Evolutionary conservation across 1,284 basidiomycete species (phyloP), one percentile per base, ranked within the genome.

Genomic region (Prillingera fragicola): DNA sequence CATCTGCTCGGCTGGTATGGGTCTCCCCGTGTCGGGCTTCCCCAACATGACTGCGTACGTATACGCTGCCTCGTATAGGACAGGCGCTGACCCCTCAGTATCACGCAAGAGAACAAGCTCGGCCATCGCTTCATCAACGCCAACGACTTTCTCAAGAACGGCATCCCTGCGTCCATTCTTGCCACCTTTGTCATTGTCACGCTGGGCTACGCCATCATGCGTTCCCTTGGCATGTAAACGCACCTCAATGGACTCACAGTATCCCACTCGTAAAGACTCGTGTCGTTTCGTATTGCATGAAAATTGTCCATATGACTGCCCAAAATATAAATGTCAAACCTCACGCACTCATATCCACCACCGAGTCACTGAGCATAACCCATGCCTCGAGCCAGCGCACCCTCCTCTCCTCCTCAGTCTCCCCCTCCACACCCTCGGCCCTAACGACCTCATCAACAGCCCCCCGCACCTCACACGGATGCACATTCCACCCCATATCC

Each of bases 21-120:
- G 92, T 6, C 85, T 99, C 77, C 92, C 92, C 4, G 91, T 97
- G 26, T 91, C 87, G 48, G 94, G 94, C 6, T 97, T 98, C 76
- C 94, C 92, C 0, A 96, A 96, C 69, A 87, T 92, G 73, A 90
- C 87, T 43, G 89, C 87, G 86, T 89, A 70, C 64, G 86, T 82
- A 0, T 5, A 41, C 34, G 27, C 15, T 10, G 27, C 27, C 10
- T 28, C 34, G 15, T 14, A 38, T 59, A 60, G 42, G 56, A n/a
- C n/a, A n/a, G 54, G 18, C 57, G 25, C 17, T 33, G 10, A 38
- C 25, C 41, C n/a, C n/a, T 29, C 56, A 90, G 87, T 33, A 88
- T 91, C 18, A 88, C 87, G 5, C 87, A 96, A 71, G 94, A 96
- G 65, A 88, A 97, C 67, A 90, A 95, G 66, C 79, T 97, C 42